Conservation (phyloP, 768 basidiomycete genomes). For the Tylopilus sp. region DNA sequence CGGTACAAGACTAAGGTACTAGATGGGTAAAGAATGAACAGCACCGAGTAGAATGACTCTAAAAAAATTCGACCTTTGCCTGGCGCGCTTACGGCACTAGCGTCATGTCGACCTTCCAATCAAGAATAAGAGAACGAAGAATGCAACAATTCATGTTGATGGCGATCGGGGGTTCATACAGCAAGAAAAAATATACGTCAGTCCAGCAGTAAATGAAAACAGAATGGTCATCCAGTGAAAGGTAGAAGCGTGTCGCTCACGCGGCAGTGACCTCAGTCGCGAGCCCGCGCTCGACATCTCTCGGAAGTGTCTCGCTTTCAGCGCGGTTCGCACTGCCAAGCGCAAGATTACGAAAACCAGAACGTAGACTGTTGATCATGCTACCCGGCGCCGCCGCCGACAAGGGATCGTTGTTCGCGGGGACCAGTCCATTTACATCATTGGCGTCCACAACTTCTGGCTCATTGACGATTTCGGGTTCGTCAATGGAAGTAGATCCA, state of each 20-base stretch:
- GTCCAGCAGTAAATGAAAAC: not conserved
- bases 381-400: conserved; percentile 7
- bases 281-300: conserved; percentile 27
- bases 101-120: not conserved
- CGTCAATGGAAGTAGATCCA: conserved; percentile 25
- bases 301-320: conserved; percentile 27
- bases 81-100: not conserved
- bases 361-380: conserved; percentile 25
- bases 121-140: not conserved
- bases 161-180: not conserved
- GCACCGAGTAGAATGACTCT: not conserved
- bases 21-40: not conserved
- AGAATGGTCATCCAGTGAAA: not conserved
- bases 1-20: not conserved
- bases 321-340: conserved; percentile 11
- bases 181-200: not conserved
- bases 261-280: conserved; percentile 6
- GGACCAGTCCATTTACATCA: not conserved
- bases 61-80: not conserved
- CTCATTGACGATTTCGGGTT: conserved; percentile 24
- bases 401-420: conserved; percentile 12
- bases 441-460: conserved; percentile 10
- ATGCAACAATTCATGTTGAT: not conserved
- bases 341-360: conserved; percentile 26
- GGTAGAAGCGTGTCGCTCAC: conserved; percentile 2